These are phyloP conservation scores for Pseudodiploospora longispora DNA, from an alignment of 2,329 filamentous ascomycete genomes.

Conservation along the genomic window DNA sequence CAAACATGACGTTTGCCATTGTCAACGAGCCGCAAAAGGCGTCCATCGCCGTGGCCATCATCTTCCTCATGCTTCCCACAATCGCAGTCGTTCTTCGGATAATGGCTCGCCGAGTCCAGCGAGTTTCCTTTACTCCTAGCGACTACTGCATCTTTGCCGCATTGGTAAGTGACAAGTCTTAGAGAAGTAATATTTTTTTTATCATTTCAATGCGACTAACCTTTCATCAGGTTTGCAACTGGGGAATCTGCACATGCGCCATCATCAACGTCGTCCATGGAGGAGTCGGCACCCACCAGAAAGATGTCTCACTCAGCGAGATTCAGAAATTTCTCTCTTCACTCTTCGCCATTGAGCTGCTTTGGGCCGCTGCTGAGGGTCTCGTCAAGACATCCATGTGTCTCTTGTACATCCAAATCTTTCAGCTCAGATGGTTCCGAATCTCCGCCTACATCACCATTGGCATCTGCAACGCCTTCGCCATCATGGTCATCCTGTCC, in stretches of 20 bases:
- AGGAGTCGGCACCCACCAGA: not conserved
- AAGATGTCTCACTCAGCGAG: not conserved
- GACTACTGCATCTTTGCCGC: not conserved
- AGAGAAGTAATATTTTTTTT: not conserved
- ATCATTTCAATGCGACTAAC: not conserved
- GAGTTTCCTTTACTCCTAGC: not conserved
- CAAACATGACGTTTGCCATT: not conserved
- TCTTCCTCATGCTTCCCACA: not conserved
- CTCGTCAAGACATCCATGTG: conserved; percentile 2
- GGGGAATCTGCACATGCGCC: not conserved
- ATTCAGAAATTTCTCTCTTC: conserved; percentile 1
- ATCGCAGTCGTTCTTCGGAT: not conserved
- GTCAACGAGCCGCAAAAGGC: not conserved
- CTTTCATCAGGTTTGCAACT: conserved; percentile 2
- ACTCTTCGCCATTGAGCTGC: conserved; percentile 1
- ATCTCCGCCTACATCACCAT: conserved; percentile 1
- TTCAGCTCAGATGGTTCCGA: not conserved
- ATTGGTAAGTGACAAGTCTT: not conserved
- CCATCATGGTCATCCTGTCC: conserved; percentile 1
- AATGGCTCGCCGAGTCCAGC: not conserved
- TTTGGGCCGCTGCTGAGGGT: conserved; percentile 1
- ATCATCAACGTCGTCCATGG: not conserved
- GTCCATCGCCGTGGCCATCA: not conserved
- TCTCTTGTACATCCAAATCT: conserved; percentile 1
- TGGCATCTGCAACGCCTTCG: not conserved